Conservation (phyloP, 371 early-diverging fungal genomes). For the Catenaria anguillulae region DNA sequence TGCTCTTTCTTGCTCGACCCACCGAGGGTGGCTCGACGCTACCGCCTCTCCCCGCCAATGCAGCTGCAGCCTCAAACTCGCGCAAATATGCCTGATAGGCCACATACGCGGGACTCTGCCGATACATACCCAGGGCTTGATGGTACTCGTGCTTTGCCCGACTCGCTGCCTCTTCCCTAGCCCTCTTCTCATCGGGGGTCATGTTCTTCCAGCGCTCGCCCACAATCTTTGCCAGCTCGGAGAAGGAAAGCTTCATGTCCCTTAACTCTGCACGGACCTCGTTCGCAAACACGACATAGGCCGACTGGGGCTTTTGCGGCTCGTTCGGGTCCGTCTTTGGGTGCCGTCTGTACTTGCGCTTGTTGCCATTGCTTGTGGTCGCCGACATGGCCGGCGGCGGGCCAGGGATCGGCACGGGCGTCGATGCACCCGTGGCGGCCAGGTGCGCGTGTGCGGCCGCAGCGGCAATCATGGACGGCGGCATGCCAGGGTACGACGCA, state of each 20-base stretch:
- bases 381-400: no score
- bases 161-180: conserved; percentile 24
- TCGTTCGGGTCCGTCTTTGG: conserved; percentile 35
- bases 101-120: conserved; percentile 23
- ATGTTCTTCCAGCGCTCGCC: conserved; percentile 34
- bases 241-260: conserved; percentile 28
- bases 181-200: conserved; percentile 15
- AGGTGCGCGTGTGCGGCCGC: no score
- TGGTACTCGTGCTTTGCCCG: conserved; percentile 24
- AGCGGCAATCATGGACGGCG: no score
- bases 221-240: conserved; percentile 32
- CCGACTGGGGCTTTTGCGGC: conserved; percentile 35
- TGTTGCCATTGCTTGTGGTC: no score
- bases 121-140: conserved; percentile 21
- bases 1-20: no score
- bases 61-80: not conserved
- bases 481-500: no score
- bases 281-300: conserved; percentile 40
- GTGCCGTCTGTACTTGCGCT: conserved; percentile 34
- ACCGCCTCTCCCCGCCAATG: not conserved
- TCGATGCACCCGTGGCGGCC: no score
- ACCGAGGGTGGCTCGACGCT: no score
- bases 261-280: conserved; percentile 28
- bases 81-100: conserved; percentile 9
- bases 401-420: no score